phyloP scores from a whole-genome alignment of 495 filamentous ascomycete species.

The Xylaria cubensis region DNA sequence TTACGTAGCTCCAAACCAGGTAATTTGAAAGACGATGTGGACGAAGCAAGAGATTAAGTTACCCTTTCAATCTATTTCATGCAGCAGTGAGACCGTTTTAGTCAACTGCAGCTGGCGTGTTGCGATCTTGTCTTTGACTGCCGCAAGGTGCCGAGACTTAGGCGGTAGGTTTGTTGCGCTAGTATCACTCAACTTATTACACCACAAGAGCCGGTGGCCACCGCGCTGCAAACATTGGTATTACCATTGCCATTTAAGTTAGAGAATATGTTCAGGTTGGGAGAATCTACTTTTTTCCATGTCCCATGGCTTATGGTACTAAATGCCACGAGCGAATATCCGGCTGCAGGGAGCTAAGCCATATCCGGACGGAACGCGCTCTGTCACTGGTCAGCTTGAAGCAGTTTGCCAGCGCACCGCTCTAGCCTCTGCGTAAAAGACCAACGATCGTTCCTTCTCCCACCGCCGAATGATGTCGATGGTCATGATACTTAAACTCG shows the following conservation, averaged over 20 bases:
- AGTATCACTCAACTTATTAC: background rate
- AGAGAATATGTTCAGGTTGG: background rate
- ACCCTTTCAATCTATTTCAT: background rate
- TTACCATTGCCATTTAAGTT: background rate
- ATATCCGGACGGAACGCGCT: background rate
- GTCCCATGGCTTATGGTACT: too few relatives aligned
- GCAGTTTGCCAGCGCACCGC: slow-evolving; percentile 27
- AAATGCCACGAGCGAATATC: background rate
- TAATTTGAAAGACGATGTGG: background rate
- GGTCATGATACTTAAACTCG: background rate
- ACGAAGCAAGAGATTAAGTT: background rate
- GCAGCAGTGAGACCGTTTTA: background rate
- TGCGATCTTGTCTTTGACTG: background rate
- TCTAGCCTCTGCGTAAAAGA: slow-evolving; percentile 3
- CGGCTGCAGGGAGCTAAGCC: slow-evolving; percentile 12
- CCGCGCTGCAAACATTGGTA: background rate
- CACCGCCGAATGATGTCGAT: background rate
- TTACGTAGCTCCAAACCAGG: background rate
- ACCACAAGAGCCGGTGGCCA: background rate
- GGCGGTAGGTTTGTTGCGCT: background rate
- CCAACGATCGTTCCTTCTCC: background rate
- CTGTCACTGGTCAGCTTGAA: slow-evolving; percentile 22
- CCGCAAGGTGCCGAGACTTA: background rate
- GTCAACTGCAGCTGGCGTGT: background rate
- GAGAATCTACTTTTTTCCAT: background rate